Percentiles rank a stretch among this genome's conserved stretches.
These are phyloP conservation scores for Fusarium coicis DNA, from an alignment of 2,329 filamentous ascomycete genomes.

Conservation along the genomic window DNA sequence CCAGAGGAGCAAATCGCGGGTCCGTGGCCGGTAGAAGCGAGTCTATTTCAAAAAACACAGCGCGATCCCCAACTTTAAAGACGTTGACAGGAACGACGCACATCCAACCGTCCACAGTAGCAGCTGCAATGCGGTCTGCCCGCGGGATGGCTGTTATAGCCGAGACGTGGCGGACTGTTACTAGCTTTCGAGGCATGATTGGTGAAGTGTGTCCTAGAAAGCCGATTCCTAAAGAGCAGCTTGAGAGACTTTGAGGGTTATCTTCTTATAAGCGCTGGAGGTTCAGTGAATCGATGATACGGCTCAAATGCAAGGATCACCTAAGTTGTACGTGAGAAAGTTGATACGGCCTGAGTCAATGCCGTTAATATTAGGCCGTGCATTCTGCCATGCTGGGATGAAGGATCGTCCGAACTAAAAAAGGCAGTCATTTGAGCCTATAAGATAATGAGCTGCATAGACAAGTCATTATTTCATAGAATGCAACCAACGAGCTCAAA, in stretches of 20 bases:
- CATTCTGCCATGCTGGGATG: background rate
- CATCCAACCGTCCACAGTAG: slow-evolving; percentile 38
- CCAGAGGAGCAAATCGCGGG: slow-evolving; percentile 29
- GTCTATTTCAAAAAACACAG: slow-evolving; percentile 41
- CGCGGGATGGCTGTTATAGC: slow-evolving; percentile 31
- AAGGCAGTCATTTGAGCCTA: background rate
- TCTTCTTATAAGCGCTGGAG: background rate
- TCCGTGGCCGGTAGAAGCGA: slow-evolving; percentile 36
- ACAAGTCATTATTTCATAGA: background rate
- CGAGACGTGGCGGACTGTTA: slow-evolving; percentile 34
- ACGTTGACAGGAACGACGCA: slow-evolving; percentile 29
- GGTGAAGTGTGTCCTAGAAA: background rate
- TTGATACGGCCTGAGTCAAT: slow-evolving; percentile 3
- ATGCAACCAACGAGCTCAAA: background rate
- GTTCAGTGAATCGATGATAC: slow-evolving; percentile 4
- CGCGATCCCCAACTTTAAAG: slow-evolving; percentile 31
- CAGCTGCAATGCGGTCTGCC: slow-evolving; percentile 32
- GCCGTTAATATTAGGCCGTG: background rate
- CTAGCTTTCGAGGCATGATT: slow-evolving; percentile 38
- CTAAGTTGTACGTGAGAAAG: background rate
- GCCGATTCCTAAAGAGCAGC: background rate
- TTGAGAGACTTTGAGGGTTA: background rate
- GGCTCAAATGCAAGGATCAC: slow-evolving; percentile 16
- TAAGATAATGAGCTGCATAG: background rate
- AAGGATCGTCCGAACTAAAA: background rate